A percentile compares a stretch with the other conserved stretches of the same genome.
Evolutionary conservation across 2,329 filamentous ascomycete genomes (phyloP).

Genomic region (Hymenoscyphus scutula): DNA sequence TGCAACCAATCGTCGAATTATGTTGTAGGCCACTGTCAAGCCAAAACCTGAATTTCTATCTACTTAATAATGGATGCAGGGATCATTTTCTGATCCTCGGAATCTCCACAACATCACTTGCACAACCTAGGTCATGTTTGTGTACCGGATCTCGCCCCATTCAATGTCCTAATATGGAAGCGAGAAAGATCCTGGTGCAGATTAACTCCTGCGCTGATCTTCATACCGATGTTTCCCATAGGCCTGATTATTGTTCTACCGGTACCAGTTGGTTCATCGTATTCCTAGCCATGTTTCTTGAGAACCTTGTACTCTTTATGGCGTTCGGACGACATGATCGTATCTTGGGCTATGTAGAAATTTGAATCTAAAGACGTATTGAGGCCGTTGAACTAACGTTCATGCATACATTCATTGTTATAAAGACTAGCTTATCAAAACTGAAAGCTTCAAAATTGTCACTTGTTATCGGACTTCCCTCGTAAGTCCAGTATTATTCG

Average conservation of each 20-base stretch:
- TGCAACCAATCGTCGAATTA: background rate
- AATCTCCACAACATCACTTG: background rate
- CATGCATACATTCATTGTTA: background rate
- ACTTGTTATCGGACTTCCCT: background rate
- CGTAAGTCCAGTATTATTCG: background rate
- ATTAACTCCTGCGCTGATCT: background rate
- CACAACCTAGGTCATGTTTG: background rate
- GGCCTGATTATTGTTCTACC: background rate
- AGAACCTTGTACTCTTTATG: background rate
- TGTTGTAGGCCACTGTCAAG: slow-evolving; percentile 1
- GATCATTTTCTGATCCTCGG: no score
- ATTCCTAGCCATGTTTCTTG: background rate
- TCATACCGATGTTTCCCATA: background rate
- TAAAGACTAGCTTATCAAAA: background rate
- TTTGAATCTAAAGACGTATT: background rate
- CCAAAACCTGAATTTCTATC: background rate
- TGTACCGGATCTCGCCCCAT: background rate
- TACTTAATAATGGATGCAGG: background rate
- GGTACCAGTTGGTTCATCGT: background rate
- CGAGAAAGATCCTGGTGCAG: background rate
- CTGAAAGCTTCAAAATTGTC: background rate
- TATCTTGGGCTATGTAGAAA: background rate
- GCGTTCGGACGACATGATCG: background rate
- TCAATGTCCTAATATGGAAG: background rate
- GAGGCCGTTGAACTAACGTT: background rate